phyloP scores from a whole-genome alignment of 176 grass and related monocot species.

The Carex littledalei region DNA sequence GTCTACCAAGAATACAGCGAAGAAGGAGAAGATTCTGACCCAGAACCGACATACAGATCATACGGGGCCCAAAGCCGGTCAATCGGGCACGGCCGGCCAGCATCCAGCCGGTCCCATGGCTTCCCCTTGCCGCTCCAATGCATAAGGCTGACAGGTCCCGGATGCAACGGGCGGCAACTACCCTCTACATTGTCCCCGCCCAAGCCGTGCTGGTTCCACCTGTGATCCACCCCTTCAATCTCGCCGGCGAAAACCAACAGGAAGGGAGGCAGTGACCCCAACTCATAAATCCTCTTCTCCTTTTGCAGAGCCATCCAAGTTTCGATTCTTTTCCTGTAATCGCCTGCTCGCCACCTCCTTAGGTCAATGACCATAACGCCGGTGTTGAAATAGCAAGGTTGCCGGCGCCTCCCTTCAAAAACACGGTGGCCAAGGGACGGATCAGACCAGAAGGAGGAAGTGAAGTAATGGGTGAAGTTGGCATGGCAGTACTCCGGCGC shows the following conservation, averaged over 20 bases:
- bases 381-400: conserved; percentile 94
- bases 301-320: conserved; percentile 76
- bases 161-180: conserved; percentile 75
- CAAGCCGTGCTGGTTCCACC: conserved; percentile 95
- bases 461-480: conserved; percentile 92
- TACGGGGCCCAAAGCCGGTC: conserved; percentile 72
- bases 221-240: conserved; percentile 72
- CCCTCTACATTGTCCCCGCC: conserved; percentile 84
- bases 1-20: conserved; percentile 55
- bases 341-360: conserved; percentile 55
- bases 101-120: conserved; percentile 77
- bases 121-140: conserved; percentile 94
- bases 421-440: conserved; percentile 38
- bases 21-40: conserved; percentile 21
- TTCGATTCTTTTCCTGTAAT: conserved; percentile 65
- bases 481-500: conserved; percentile 98
- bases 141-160: conserved; percentile 78
- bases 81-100: conserved; percentile 55
- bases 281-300: conserved; percentile 73
- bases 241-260: conserved; percentile 77
- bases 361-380: conserved; percentile 93
- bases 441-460: conserved; percentile 65
- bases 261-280: conserved; percentile 80
- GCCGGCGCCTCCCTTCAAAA: conserved; percentile 40
- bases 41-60: conserved; percentile 47